Conservation (phyloP, 192 early-diverging fungal genomes). For the Backusella parvicylindrica region DNA sequence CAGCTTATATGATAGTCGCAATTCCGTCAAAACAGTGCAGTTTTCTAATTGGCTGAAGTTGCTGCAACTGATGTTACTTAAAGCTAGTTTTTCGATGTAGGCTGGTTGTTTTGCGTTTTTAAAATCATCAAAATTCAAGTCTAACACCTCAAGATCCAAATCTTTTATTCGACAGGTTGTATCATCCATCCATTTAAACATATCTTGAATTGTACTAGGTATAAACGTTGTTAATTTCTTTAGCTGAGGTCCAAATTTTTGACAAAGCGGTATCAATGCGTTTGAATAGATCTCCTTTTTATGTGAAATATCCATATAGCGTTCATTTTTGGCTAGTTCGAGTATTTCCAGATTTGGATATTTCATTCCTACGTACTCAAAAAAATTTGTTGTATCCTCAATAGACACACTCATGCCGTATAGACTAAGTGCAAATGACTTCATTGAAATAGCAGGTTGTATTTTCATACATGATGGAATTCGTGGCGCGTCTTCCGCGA, state of each 20-base stretch:
- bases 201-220: not conserved
- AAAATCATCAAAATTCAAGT: not conserved
- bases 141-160: not conserved
- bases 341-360: not conserved
- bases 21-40: not conserved
- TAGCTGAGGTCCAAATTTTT: not conserved
- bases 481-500: not conserved
- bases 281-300: not conserved
- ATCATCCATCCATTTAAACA: not conserved
- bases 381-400: not conserved
- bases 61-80: not conserved
- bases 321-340: not conserved
- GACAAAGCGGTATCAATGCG: not conserved
- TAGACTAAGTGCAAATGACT: not conserved
- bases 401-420: not conserved
- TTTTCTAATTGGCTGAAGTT: not conserved
- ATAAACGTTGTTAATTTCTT: not conserved
- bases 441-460: not conserved
- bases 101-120: not conserved
- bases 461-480: not conserved
- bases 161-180: not conserved
- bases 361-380: not conserved
- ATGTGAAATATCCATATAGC: not conserved
- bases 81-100: not conserved
- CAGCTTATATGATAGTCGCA: not conserved